phyloP scores from a whole-genome alignment of 768 basidiomycete species.

The Termitomyces titanicus region DNA sequence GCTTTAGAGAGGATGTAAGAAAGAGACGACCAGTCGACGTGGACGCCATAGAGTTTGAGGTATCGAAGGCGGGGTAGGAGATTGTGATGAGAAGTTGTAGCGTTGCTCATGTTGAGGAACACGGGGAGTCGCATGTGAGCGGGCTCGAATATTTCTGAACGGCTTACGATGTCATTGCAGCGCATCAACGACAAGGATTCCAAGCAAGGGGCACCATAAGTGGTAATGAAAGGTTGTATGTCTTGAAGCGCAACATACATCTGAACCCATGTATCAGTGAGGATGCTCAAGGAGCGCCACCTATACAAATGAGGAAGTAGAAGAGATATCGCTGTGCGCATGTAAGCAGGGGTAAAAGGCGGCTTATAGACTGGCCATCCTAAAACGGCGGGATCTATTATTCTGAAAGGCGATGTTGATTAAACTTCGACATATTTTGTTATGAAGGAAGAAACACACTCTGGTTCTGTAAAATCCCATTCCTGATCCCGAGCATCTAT shows the following conservation, averaged over 20 bases:
- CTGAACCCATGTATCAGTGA: conserved; percentile 56
- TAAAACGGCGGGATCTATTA: conserved; percentile 16
- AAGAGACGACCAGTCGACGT: conserved; percentile 49
- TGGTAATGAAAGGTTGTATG: conserved; percentile 35
- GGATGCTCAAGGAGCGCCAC: conserved; percentile 50
- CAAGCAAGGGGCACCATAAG: conserved; percentile 36
- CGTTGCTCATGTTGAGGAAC: conserved; percentile 28
- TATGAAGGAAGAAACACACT: conserved; percentile 32
- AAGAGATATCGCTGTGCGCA: conserved; percentile 41
- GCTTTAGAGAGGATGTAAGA: conserved; percentile 35
- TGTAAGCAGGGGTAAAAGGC: conserved; percentile 39
- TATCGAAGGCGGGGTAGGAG: conserved; percentile 43
- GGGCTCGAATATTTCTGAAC: conserved; percentile 41
- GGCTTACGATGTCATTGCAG: conserved; percentile 55
- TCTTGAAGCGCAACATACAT: conserved; percentile 48
- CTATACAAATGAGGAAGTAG: conserved; percentile 49
- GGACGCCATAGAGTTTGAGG: conserved; percentile 53
- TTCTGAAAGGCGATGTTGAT: conserved; percentile 17
- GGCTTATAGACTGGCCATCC: conserved; percentile 26
- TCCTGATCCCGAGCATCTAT: conserved; percentile 56
- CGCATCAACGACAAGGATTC: conserved; percentile 54
- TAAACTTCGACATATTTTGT: background rate
- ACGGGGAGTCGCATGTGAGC: conserved; percentile 29
- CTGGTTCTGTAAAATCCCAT: conserved; percentile 54
- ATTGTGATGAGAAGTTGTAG: conserved; percentile 11